Conservation (phyloP, 2,329 filamentous ascomycete species). For the Proliferodiscus dingleyae region DNA sequence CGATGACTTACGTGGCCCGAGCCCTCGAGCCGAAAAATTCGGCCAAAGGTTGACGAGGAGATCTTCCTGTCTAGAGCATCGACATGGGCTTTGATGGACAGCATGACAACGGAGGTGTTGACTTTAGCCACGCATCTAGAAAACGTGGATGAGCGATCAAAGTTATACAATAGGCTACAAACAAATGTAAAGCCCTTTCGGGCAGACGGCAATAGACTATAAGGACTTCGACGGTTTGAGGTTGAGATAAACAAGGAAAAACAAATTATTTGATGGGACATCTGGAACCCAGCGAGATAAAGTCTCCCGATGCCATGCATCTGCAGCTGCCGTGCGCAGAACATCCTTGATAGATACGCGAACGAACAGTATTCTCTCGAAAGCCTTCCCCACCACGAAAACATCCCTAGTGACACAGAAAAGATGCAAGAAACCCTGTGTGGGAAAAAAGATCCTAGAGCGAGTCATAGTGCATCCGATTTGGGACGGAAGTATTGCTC, state of each 20-base stretch:
- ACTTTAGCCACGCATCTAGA: conserved; percentile 10
- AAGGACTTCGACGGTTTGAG: neutral
- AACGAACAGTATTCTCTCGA: too few relatives aligned
- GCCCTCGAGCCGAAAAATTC: conserved; percentile 61
- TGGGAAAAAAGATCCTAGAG: too few relatives aligned
- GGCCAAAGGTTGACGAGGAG: conserved; percentile 46
- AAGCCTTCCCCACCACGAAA: too few relatives aligned
- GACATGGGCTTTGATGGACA: conserved; percentile 8
- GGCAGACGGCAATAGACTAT: conserved; percentile 2
- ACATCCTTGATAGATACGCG: neutral
- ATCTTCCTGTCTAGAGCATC: conserved; percentile 34
- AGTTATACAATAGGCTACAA: conserved; percentile 21
- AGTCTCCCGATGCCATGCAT: neutral
- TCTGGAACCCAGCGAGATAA: neutral
- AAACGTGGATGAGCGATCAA: conserved; percentile 17
- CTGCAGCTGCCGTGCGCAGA: neutral
- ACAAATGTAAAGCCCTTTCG: too few relatives aligned
- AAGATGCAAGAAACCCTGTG: too few relatives aligned
- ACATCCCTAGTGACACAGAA: too few relatives aligned
- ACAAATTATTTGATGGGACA: neutral
- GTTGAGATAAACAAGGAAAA: neutral
- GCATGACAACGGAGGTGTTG: conserved; percentile 7
- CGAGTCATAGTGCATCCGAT: too few relatives aligned
- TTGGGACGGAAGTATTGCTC: too few relatives aligned
- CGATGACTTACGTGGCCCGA: conserved; percentile 57